phyloP scores from a whole-genome alignment of 2,329 filamentous ascomycete species.

The Botryotinia convoluta region DNA sequence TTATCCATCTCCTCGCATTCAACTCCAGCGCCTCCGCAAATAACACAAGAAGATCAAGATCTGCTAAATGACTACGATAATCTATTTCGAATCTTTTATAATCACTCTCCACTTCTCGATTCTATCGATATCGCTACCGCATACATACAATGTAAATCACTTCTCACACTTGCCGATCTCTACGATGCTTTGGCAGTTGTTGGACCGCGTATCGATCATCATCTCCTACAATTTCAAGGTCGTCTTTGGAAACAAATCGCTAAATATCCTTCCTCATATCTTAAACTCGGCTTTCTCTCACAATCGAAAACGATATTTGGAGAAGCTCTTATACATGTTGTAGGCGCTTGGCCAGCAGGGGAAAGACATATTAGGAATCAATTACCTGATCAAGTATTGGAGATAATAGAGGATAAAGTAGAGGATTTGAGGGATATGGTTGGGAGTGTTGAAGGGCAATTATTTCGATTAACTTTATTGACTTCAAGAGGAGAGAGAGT shows the following conservation, averaged over 20 bases:
- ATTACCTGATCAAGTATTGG: conserved; percentile 73
- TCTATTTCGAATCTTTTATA: conserved; percentile 93
- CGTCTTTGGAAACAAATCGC: conserved; percentile 94
- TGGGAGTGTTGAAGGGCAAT: conserved; percentile 71
- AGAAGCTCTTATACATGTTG: conserved; percentile 88
- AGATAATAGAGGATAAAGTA: conserved; percentile 92
- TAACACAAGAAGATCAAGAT: conserved; percentile 65
- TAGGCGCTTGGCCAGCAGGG: conserved; percentile 87
- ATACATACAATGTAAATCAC: conserved; percentile 89
- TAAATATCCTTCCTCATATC: conserved; percentile 90
- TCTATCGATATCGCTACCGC: conserved; percentile 85
- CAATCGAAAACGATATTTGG: conserved; percentile 80
- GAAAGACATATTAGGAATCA: conserved; percentile 70
- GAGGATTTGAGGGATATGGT: conserved; percentile 86
- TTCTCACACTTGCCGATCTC: conserved; percentile 86
- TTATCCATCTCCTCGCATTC: conserved; percentile 54
- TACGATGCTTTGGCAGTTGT: conserved; percentile 89
- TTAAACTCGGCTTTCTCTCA: conserved; percentile 84
- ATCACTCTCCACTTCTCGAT: conserved; percentile 79
- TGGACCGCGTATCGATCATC: conserved; percentile 87
- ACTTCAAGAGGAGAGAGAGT: conserved; percentile 80
- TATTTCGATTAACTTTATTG: conserved; percentile 75
- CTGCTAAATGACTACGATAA: conserved; percentile 92
- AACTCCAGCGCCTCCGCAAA: conserved; percentile 44
- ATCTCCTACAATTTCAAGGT: conserved; percentile 86